Percentiles rank a stretch among this genome's conserved stretches.
Conservation (phyloP, 768 basidiomycete genomes). For the Neoboletus brunneissimus region DNA sequence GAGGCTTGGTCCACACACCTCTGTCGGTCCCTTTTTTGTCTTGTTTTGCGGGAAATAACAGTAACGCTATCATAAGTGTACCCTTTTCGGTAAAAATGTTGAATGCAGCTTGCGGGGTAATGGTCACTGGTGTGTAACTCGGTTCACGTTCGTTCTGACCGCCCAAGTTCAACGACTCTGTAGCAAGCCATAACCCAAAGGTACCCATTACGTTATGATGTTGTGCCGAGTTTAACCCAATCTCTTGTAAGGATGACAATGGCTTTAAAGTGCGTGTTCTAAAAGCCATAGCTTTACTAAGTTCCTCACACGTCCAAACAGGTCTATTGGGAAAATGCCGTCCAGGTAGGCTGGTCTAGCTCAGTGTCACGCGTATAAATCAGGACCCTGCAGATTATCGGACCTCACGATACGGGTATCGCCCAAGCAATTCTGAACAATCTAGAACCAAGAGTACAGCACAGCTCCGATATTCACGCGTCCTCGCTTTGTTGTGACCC, state of each 20-base stretch:
- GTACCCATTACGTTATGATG: slow-evolving; percentile 32
- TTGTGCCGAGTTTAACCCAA: not conserved
- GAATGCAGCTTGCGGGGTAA: slow-evolving; percentile 76
- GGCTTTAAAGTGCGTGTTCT: slow-evolving; percentile 67
- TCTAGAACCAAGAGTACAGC: slow-evolving; percentile 52
- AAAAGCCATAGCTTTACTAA: not conserved
- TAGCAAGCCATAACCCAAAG: slow-evolving; percentile 89
- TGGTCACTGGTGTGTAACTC: slow-evolving; percentile 73
- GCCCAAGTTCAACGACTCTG: not conserved
- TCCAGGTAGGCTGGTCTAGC: slow-evolving; percentile 51
- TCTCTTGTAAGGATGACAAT: slow-evolving; percentile 63
- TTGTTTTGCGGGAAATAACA: not conserved
- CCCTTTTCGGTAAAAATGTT: slow-evolving; percentile 72
- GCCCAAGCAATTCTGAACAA: slow-evolving; percentile 60
- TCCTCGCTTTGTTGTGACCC: slow-evolving; percentile 51
- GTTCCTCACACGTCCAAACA: slow-evolving; percentile 26
- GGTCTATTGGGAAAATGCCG: slow-evolving; percentile 90
- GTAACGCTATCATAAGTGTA: slow-evolving; percentile 47
- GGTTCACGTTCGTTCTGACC: not conserved
- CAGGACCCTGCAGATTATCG: slow-evolving; percentile 60
- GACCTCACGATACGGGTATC: slow-evolving; percentile 80
- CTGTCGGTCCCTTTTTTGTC: slow-evolving; percentile 44
- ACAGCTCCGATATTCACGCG: slow-evolving; percentile 30
- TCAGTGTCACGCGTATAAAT: not conserved
- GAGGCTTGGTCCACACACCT: slow-evolving; percentile 76